Base-by-base conservation (phyloP, 2,329 filamentous ascomycete species). In the Hypoxylon sp. region DNA sequence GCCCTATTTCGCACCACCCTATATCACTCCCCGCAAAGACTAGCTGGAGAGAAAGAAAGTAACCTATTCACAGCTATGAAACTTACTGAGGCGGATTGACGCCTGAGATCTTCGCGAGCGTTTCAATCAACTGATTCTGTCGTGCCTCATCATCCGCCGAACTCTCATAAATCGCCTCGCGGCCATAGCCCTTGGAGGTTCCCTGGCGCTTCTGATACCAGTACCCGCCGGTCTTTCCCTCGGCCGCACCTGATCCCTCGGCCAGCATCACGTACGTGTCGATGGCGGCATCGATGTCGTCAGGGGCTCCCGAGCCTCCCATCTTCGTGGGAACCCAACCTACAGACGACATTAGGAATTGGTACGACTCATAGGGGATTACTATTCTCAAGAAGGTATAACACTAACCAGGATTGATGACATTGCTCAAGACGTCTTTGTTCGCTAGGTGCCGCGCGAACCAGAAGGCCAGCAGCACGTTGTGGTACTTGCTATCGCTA, bases 321-420 rank as follows among this genome's bases (percentile, higher is more conserved):
- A 87, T 85, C 75, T 86, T 87, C 0, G 85, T 86, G 9, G 83
- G 76, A 38, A 87, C 82, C 85, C 85, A 87, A 1, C 85, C 85
- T 43, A 9, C 17, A 11, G 7, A 5, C 2, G 17, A 11, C 9
- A 4, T 43, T 21, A 43, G 38, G 4, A 43, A 43, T 43, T 2
- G 7, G 11, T 19, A 41, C 17, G 9, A 10, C 11, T 43, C 11
- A 11, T n/a, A 41, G 6, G 2, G 2, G 2, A 3, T 11, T 9
- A 43, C 13, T 14, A 36, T 14, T n/a, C 13, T 14, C 3, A 34
- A n/a, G n/a, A 7, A 21, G 19, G 5, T 25, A 1, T 38, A 30
- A 1, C 30, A 49, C 55, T 21, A 19, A 43, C 38, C 38, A 9
- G 38, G 38, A 72, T 86, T 82, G 51, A 85, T 77, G 0, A 81